Evolutionary conservation across 2,329 filamentous ascomycete genomes (phyloP).

Genomic region (Gaeumannomyces tritici): DNA sequence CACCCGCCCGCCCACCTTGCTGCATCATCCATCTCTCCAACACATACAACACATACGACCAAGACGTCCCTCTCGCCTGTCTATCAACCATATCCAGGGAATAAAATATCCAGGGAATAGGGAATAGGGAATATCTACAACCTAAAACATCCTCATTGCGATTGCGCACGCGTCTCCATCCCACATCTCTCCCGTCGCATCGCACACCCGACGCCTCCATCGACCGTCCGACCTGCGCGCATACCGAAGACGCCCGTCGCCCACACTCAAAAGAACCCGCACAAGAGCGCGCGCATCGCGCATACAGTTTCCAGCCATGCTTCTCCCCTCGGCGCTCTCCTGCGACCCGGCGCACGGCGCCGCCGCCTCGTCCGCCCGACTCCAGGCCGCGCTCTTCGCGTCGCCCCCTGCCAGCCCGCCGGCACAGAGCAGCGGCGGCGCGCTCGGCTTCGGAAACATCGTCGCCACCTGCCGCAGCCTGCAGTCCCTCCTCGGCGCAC

Average conservation of each 20-base stretch:
- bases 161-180: neutral
- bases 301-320: neutral
- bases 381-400: conserved; percentile 29
- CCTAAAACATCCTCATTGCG: neutral
- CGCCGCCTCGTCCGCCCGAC: neutral
- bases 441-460: conserved; percentile 40
- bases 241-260: too few relatives aligned
- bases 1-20: neutral
- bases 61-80: neutral
- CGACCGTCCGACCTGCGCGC: neutral
- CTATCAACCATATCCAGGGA: too few relatives aligned
- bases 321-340: conserved; percentile 3
- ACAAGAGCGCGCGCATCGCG: neutral
- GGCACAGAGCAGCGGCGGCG: conserved; percentile 18
- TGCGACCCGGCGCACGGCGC: conserved; percentile 2
- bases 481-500: conserved; percentile 44
- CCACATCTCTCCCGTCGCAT: neutral
- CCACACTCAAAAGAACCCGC: neutral
- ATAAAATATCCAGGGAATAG: too few relatives aligned
- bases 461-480: conserved; percentile 51
- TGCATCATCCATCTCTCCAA: neutral
- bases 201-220: neutral
- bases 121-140: neutral
- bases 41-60: neutral
- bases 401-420: conserved; percentile 51